Evolutionary conservation across 164 flowering plant genomes (phyloP), one percentile per base, ranked within the genome.

Genomic region (Piper longum): DNA sequence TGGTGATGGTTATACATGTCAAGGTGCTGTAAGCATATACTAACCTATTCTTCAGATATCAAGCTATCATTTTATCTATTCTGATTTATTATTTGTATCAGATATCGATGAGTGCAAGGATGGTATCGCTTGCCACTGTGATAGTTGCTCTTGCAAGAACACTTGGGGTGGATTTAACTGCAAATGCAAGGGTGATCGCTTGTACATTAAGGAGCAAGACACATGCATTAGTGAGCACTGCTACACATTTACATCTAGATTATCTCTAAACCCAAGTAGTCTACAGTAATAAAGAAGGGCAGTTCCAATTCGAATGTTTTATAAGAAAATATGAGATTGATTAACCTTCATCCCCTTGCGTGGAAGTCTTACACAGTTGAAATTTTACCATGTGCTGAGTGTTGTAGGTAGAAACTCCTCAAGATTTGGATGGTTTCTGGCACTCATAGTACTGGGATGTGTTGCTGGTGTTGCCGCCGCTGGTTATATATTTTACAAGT

Each of bases 401-500:
- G 2, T 26, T 26, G 36, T 84, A 88, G 91, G 79, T 43, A 73
- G 83, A 64, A 82, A 54, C 41, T 56, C 81, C 54, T 83, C 93
- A 2, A 81, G 70, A 67, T 70, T 76, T 56, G 83, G 78, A 61
- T 80, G 85, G 84, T 70, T 83, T 65, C 51, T 88, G 56, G 68
- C 81, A 11, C 58, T 82, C 61, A 26, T 84, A 69, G 73, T 88
- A 41, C 75, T 91, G 40, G 83, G 81, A 6, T 83, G 70, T 26
- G 76, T 78, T 14, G 77, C 56, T 41, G 87, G 79, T 64, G 74
- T 72, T 63, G 83, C 74, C 40, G 0, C 73, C 18, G 97, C 82
- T n/a, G 96, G 97, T 64, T 91, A 86, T 55, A 14, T 88, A 57
- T 91, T 91, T 81, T 91, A 91, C 86, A 91, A 86, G 73, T 91